Percentiles rank a stretch among this genome's conserved stretches.
Evolutionary conservation across 2,329 filamentous ascomycete genomes (phyloP).

Genomic region (Exutisphaerella laricina): DNA sequence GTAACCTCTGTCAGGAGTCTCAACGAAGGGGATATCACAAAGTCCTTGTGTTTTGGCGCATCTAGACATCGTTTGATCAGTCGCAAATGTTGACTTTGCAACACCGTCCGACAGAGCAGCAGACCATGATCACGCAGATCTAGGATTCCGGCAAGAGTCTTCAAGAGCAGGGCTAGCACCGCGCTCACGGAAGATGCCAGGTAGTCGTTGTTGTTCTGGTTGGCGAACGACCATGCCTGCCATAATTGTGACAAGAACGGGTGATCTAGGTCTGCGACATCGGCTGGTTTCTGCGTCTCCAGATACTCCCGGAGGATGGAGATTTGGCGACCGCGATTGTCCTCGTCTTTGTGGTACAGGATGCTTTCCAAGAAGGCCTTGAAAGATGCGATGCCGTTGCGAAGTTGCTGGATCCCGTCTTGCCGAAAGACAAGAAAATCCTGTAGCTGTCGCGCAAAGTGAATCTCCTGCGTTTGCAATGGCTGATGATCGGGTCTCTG

Average conservation of each 20-base stretch:
- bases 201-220: conserved; percentile 71
- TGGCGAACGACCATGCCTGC: conserved; percentile 81
- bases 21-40: conserved; percentile 81
- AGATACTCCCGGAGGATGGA: conserved; percentile 66
- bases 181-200: conserved; percentile 76
- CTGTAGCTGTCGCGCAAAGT: conserved; percentile 60
- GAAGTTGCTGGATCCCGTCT: conserved; percentile 56
- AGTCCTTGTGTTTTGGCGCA: conserved; percentile 75
- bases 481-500: conserved; percentile 29
- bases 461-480: conserved; percentile 57
- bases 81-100: conserved; percentile 76
- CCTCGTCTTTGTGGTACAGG: conserved; percentile 51
- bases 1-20: conserved; percentile 81
- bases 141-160: conserved; percentile 66
- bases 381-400: conserved; percentile 65
- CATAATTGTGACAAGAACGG: conserved; percentile 72
- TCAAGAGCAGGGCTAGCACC: conserved; percentile 74
- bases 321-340: conserved; percentile 46
- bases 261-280: conserved; percentile 50
- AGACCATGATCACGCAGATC: conserved; percentile 71
- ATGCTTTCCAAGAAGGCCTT: conserved; percentile 63
- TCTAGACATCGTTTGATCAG: conserved; percentile 73
- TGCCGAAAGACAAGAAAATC: conserved; percentile 66
- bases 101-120: conserved; percentile 71
- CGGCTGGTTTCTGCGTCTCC: conserved; percentile 49